These are phyloP conservation scores for Dioscorea alata DNA, from an alignment of 106 monocot species.

Conservation along the genomic window DNA sequence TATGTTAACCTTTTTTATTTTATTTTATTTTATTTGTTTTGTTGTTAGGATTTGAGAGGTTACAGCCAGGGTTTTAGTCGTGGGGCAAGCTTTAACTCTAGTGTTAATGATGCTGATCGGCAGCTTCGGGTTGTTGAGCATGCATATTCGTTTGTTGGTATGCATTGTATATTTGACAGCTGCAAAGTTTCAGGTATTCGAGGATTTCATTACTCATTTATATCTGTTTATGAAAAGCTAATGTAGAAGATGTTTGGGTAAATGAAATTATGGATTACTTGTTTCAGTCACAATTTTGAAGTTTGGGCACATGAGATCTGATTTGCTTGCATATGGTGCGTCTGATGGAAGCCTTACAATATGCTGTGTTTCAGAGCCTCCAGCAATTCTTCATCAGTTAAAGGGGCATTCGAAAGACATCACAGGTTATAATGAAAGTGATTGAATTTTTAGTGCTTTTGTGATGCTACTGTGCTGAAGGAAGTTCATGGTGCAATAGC, in stretches of 20 bases:
- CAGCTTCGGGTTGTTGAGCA: constrained; percentile 53
- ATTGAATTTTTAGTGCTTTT: neutral
- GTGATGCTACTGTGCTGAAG: no score
- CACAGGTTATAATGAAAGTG: constrained; percentile 53
- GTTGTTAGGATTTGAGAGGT: constrained; percentile 61
- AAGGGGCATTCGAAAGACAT: constrained; percentile 87
- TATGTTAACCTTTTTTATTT: no score
- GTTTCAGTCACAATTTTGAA: constrained; percentile 85
- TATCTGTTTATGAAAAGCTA: neutral
- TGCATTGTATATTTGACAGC: constrained; percentile 96
- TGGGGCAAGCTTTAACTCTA: constrained; percentile 62
- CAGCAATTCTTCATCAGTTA: constrained; percentile 68
- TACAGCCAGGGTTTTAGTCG: constrained; percentile 35
- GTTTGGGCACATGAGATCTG: constrained; percentile 92
- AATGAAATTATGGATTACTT: constrained; percentile 1
- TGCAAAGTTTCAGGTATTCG: constrained; percentile 81
- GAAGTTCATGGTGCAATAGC: no score
- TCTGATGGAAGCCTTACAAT: constrained; percentile 84
- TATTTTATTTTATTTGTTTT: no score
- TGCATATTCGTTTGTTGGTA: constrained; percentile 98
- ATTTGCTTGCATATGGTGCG: constrained; percentile 93
- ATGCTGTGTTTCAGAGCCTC: constrained; percentile 63
- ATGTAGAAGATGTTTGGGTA: neutral
- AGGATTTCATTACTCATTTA: constrained; percentile 9
- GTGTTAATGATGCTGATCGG: constrained; percentile 45